Percentiles rank a stretch among this genome's conserved stretches.
Conservation (phyloP, 1,284 basidiomycete genomes). For the Pseudozyma sp. region DNA sequence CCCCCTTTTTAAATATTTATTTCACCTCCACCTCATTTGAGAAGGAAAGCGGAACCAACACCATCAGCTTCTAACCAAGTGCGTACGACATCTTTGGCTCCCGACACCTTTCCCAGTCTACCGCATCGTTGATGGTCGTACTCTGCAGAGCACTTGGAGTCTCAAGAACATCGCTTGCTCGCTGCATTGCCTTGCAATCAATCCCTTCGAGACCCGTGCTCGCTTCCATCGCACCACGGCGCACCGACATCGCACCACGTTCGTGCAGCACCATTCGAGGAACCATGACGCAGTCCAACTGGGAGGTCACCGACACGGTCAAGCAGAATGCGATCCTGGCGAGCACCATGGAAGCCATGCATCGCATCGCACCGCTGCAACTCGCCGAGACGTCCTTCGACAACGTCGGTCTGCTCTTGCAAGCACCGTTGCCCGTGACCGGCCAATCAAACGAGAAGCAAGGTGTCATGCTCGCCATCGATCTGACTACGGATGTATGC, state of each 20-base stretch:
- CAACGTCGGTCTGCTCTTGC: slow-evolving; percentile 65
- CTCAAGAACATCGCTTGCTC: slow-evolving; percentile 2
- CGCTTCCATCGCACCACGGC: neutral
- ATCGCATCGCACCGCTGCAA: slow-evolving; percentile 52
- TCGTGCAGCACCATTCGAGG: slow-evolving; percentile 5
- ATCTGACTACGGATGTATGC: slow-evolving; percentile 62
- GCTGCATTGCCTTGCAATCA: neutral
- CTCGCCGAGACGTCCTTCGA: slow-evolving; percentile 64
- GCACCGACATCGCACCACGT: neutral
- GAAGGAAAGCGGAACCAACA: slow-evolving; percentile 6
- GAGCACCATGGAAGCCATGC: slow-evolving; percentile 38
- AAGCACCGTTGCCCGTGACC: slow-evolving; percentile 22
- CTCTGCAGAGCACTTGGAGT: neutral
- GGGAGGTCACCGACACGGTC: slow-evolving; percentile 46
- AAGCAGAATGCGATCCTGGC: slow-evolving; percentile 32
- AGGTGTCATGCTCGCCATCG: slow-evolving; percentile 63
- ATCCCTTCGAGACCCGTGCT: neutral
- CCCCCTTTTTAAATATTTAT: slow-evolving; percentile 1
- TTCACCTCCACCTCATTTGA: slow-evolving; percentile 13
- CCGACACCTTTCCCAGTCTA: neutral
- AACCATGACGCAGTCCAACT: slow-evolving; percentile 41
- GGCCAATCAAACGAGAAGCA: slow-evolving; percentile 18
- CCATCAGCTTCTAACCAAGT: slow-evolving; percentile 1
- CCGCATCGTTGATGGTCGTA: slow-evolving; percentile 13
- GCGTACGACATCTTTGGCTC: slow-evolving; percentile 11